Conservation (phyloP, 2,329 filamentous ascomycete species). For the Fusarium sp. region DNA sequence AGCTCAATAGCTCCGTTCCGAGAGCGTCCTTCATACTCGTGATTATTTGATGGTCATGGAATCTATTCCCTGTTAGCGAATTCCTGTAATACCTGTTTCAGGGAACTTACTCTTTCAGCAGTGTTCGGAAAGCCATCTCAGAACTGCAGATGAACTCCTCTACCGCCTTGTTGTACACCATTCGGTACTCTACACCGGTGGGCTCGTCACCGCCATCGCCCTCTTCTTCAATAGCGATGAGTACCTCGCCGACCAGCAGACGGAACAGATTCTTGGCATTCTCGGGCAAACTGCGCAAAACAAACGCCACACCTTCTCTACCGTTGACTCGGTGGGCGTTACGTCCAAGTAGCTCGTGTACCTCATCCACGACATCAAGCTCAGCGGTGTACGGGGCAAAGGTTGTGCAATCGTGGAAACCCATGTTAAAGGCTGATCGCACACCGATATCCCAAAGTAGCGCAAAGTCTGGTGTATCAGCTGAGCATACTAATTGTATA, state of each 20-base stretch:
- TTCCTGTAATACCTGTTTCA: neutral
- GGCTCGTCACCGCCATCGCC: slow-evolving; percentile 63
- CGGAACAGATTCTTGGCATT: slow-evolving; percentile 91
- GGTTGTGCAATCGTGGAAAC: slow-evolving; percentile 95
- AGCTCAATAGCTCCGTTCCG: slow-evolving; percentile 85
- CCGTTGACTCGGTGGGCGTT: slow-evolving; percentile 84
- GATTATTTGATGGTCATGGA: slow-evolving; percentile 98
- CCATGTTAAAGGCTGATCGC: slow-evolving; percentile 84
- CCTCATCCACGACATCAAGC: slow-evolving; percentile 87
- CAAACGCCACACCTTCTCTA: slow-evolving; percentile 91
- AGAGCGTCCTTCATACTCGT: slow-evolving; percentile 86
- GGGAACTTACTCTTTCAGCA: slow-evolving; percentile 84
- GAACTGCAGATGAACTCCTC: slow-evolving; percentile 98
- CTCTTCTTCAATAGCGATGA: slow-evolving; percentile 77
- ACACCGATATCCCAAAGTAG: slow-evolving; percentile 90
- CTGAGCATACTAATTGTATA: slow-evolving; percentile 81
- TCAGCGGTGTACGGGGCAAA: slow-evolving; percentile 80
- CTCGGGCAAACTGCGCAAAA: slow-evolving; percentile 88
- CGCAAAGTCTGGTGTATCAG: slow-evolving; percentile 88
- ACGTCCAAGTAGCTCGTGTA: slow-evolving; percentile 86
- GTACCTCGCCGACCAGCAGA: slow-evolving; percentile 84
- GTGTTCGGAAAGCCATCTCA: slow-evolving; percentile 92
- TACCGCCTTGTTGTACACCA: slow-evolving; percentile 93
- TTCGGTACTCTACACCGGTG: slow-evolving; percentile 86
- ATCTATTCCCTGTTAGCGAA: slow-evolving; percentile 63